Evolutionary conservation across 1,284 basidiomycete species (phyloP).

Genomic region (Termitomyces sp.): DNA sequence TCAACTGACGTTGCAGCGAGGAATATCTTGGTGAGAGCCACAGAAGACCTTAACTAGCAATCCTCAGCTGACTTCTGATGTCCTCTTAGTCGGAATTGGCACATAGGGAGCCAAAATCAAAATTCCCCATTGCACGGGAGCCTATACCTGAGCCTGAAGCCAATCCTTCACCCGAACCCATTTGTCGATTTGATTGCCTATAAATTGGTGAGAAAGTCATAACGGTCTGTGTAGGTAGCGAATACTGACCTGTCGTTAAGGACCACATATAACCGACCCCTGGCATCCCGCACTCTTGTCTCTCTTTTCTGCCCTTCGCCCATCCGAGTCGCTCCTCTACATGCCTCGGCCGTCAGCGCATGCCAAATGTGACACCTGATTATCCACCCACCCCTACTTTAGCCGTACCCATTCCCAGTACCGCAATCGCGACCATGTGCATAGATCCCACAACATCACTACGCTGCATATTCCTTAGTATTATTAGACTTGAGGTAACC

Average conservation of each 20-base stretch:
- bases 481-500: neutral
- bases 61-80: neutral
- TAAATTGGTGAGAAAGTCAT: slow-evolving; percentile 16
- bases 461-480: neutral
- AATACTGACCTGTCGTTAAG: neutral
- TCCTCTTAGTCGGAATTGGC: slow-evolving; percentile 1
- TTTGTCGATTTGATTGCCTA: slow-evolving; percentile 22
- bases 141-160: slow-evolving; percentile 16
- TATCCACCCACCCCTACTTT: neutral
- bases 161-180: slow-evolving; percentile 19
- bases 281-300: neutral
- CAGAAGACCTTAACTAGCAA: neutral
- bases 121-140: slow-evolving; percentile 22
- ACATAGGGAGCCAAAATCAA: slow-evolving; percentile 10
- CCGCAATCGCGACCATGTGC: neutral
- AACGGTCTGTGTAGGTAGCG: neutral
- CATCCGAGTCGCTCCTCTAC: no score
- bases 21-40: slow-evolving; percentile 17
- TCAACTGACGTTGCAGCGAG: slow-evolving; percentile 21
- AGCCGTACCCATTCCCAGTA: neutral
- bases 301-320: neutral
- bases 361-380: neutral
- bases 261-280: no score
- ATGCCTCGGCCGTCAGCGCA: neutral
- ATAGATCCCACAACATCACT: neutral